Conservation (phyloP, 2,329 filamentous ascomycete species). For the Aschersonia sp. region DNA sequence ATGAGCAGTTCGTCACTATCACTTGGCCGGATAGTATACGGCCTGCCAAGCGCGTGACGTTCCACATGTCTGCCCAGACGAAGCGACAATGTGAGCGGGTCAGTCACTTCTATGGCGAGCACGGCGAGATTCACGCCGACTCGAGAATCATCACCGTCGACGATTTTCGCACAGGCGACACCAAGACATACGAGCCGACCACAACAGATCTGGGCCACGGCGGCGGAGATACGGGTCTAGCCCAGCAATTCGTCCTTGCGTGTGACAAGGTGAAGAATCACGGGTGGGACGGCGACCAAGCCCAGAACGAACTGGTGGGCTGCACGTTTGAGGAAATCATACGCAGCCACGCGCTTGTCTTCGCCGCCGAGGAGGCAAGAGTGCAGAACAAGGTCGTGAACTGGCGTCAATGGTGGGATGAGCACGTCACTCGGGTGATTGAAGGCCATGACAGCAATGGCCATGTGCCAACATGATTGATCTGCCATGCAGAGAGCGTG, state of each 20-base stretch:
- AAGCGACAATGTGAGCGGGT: constrained; percentile 76
- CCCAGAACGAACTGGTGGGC: constrained; percentile 63
- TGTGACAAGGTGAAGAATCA: constrained; percentile 65
- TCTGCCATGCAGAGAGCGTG: no score
- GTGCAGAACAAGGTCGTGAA: constrained; percentile 52
- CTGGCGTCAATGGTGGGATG: constrained; percentile 64
- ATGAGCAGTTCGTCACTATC: constrained; percentile 82
- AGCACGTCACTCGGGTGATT: constrained; percentile 12
- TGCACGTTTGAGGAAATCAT: constrained; percentile 78
- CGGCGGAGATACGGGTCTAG: constrained; percentile 40
- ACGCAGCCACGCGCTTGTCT: constrained; percentile 84
- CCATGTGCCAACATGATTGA: background rate
- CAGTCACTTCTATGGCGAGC: constrained; percentile 71
- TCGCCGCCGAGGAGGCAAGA: constrained; percentile 83
- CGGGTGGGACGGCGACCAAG: constrained; percentile 48
- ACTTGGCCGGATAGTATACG: constrained; percentile 61
- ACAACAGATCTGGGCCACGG: constrained; percentile 24
- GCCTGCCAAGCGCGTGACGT: constrained; percentile 68
- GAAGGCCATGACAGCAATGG: background rate
- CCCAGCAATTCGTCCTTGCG: constrained; percentile 68
- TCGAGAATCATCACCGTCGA: constrained; percentile 62
- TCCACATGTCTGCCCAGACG: constrained; percentile 91
- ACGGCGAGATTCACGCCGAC: constrained; percentile 79
- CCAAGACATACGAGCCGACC: constrained; percentile 14
- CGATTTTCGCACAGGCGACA: constrained; percentile 29